Conservation (phyloP, 2,329 filamentous ascomycete species). For the Verticillium tricorpus region DNA sequence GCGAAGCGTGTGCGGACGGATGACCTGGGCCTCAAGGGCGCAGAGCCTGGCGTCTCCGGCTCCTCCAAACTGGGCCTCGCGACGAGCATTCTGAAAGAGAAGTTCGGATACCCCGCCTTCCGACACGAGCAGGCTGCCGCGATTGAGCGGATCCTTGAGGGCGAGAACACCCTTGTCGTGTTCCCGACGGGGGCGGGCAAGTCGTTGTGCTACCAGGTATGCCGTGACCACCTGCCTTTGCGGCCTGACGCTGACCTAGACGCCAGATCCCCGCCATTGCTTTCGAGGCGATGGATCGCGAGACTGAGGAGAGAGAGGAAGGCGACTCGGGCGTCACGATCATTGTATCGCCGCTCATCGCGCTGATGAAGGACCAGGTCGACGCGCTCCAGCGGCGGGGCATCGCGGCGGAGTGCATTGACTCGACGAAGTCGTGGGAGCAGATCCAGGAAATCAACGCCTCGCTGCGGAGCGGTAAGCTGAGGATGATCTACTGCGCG, state of each 20-base stretch:
- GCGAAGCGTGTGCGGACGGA: background rate
- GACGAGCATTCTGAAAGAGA: constrained; percentile 26
- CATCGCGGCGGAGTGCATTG: constrained; percentile 48
- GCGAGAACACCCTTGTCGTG: constrained; percentile 36
- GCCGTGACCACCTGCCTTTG: background rate
- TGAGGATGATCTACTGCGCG: constrained; percentile 54
- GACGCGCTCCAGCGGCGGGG: constrained; percentile 45
- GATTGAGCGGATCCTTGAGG: constrained; percentile 30
- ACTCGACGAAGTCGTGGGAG: constrained; percentile 50
- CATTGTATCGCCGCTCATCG: constrained; percentile 52
- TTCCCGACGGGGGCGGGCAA: constrained; percentile 48
- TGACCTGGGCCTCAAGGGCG: no score
- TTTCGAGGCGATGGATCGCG: constrained; percentile 36
- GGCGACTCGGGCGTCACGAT: constrained; percentile 45
- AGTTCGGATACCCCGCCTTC: constrained; percentile 34
- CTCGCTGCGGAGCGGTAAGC: constrained; percentile 35
- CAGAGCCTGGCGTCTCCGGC: background rate
- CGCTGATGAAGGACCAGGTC: constrained; percentile 58
- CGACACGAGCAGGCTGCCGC: constrained; percentile 40
- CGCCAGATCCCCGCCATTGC: constrained; percentile 40
- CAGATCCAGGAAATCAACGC: constrained; percentile 33
- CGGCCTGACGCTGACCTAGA: background rate
- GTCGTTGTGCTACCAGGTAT: constrained; percentile 43
- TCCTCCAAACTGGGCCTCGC: constrained; percentile 11
- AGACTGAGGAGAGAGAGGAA: constrained; percentile 17